Evolutionary conservation across 371 early-diverging fungal species (phyloP).

Genomic region (Sanchytrium tribonematis): DNA sequence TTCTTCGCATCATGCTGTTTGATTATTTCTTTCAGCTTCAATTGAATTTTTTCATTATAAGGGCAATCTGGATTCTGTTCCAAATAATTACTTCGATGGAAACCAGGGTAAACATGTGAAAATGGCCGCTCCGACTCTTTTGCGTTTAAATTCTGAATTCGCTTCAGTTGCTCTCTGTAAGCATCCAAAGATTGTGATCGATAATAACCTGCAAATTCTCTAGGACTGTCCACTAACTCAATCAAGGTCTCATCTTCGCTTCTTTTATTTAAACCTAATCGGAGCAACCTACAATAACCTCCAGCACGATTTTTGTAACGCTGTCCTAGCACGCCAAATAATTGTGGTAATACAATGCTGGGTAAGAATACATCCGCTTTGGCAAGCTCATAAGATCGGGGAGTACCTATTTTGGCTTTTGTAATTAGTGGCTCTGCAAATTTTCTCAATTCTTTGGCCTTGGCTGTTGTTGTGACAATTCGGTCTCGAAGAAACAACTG

Average conservation of each 20-base stretch:
- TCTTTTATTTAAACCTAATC: constrained; percentile 36
- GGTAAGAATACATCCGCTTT: constrained; percentile 2
- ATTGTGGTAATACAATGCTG: constrained; percentile 31
- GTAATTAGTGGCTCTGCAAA: constrained; percentile 42
- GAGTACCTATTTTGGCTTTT: constrained; percentile 3
- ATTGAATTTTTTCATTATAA: not conserved
- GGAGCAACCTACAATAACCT: constrained; percentile 67
- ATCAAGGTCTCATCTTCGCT: constrained; percentile 72
- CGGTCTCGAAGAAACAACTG: constrained; percentile 62
- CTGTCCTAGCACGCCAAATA: constrained; percentile 50
- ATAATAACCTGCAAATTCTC: constrained; percentile 6
- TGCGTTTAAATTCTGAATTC: not conserved
- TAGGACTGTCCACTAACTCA: constrained; percentile 27
- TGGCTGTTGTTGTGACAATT: constrained; percentile 71
- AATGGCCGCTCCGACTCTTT: not conserved
- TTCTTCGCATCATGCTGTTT: not conserved
- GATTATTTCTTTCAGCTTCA: not conserved
- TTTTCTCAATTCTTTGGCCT: constrained; percentile 65
- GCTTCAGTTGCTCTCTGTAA: not conserved
- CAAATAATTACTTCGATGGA: not conserved
- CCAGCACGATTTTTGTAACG: constrained; percentile 49
- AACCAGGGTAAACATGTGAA: not conserved
- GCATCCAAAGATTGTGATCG: not conserved
- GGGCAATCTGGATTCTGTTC: not conserved
- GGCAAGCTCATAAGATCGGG: constrained; percentile 3